These are phyloP conservation scores for Wickerhamiella hasegawae DNA, from an alignment of 805 yeast genomes.

Conservation along the genomic window DNA sequence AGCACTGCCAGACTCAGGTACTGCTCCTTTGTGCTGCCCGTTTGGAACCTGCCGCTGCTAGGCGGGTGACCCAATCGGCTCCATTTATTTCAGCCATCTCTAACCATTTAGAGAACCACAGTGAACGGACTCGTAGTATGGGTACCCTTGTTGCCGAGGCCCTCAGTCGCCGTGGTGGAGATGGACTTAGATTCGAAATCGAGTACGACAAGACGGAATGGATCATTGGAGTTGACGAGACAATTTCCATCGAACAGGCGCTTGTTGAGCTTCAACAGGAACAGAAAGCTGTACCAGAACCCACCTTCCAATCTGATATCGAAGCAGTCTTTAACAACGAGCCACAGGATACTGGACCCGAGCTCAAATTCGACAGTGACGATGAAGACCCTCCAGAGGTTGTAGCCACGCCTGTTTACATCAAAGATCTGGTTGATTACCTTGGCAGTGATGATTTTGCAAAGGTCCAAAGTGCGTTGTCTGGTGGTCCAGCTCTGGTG, in stretches of 20 bases:
- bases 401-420: slow-evolving; percentile 41
- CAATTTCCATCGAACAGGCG: slow-evolving; percentile 5
- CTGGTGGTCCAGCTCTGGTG: slow-evolving; percentile 40
- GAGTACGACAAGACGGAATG: slow-evolving; percentile 10
- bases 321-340: slow-evolving; percentile 4
- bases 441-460: slow-evolving; percentile 31
- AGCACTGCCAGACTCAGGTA: slow-evolving; percentile 33
- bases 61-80: slow-evolving; percentile 22
- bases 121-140: slow-evolving; percentile 29
- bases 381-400: slow-evolving; percentile 23
- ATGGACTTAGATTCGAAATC: slow-evolving; percentile 17
- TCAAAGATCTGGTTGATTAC: slow-evolving; percentile 54
- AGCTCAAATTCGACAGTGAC: slow-evolving; percentile 11
- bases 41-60: slow-evolving; percentile 14
- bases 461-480: slow-evolving; percentile 37
- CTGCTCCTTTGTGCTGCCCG: slow-evolving; percentile 25
- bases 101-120: slow-evolving; percentile 34
- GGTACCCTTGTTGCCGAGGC: slow-evolving; percentile 45
- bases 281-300: slow-evolving; percentile 1
- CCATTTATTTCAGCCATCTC: slow-evolving; percentile 37
- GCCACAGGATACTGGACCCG: slow-evolving; percentile 7
- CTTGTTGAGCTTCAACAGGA: not conserved
- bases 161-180: slow-evolving; percentile 13
- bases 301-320: slow-evolving; percentile 9
- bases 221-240: slow-evolving; percentile 11